Base-by-base conservation (phyloP, 805 yeast species). In the Kuraishia hungarica region DNA sequence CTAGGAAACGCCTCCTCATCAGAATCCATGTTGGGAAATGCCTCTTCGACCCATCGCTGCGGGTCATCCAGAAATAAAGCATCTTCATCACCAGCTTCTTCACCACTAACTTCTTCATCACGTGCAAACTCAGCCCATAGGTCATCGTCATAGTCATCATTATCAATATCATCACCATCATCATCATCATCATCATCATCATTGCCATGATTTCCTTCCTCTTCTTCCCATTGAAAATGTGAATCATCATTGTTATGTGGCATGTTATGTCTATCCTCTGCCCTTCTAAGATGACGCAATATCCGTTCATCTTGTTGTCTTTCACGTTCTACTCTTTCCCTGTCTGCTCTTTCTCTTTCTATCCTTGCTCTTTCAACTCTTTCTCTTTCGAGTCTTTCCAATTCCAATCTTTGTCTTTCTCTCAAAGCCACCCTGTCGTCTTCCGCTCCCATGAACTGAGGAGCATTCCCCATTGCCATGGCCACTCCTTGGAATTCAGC, bases 1-100 rank as follows among this genome's bases (percentile, higher is more conserved):
- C 48, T 29, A 5, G 22, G 28, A 21, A 39, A 21, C 19, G 39
- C 26, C 61, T 13, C 60, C 50, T 55, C 21, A 46, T 23, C 53
- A 17, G 21, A 39, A 20, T 51, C 52, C 4, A 29, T 3, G 53
- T 51, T 46, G 20, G 8, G 21, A 29, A 50, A 19, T 17, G 17
- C 51, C 5, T 50, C 51, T 10, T 35, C 17, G 11, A 13, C 43
- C 43, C 43, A 35, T 7, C 43, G 43, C 8, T 35, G 17, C 4
- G 43, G 43, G 3, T 35, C 43, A 13, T 7, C n/a, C 5, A 26
- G 29, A 10, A 26, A n/a, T n/a, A n/a, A 26, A 26, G 29, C 10
- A 26, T 26, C 29, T 5, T 26, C 8, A 26, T 26, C 29, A 35
- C 3, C 35, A 7, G 35, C 35, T 28, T 6, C 35, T 6, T 6